Base-by-base conservation (phyloP, 306 rosid genomes). In the Prunus mira region DNA sequence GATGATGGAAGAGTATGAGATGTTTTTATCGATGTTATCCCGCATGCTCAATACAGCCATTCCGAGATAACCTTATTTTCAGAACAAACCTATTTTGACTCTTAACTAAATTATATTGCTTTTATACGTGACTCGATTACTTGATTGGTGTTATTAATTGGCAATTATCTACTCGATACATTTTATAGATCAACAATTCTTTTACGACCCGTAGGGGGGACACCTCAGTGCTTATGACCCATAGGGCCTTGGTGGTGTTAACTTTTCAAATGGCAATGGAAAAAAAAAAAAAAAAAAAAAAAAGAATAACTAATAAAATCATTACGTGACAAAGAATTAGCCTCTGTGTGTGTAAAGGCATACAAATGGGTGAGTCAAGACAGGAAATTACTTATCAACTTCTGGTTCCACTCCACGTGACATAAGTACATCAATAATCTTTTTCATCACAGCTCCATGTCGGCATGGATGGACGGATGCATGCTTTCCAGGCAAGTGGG, bases 361-460 rank as follows among this genome's bases (percentile, higher is more conserved):
- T 63, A 63, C 13, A 63, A 63, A 67, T 15, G 34, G 45, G 2
- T 49, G 51, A 24, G 47, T 14, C 3, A 58, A 67, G 58, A 74
- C 9, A 66, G 76, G 49, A 68, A 67, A 12, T 51, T 86, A 94
- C 98, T 91, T 91, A 76, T 94, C 96, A 83, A 94, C 98, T 90
- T 94, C 97, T 30, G 98, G 98, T 83, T 94, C 98, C 62, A 93
- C 99, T 19, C 97, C 97, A 22, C 92, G 97, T 19, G 97, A 92
- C 97, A 95, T 89, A 65, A 92, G 81, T 60, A 94, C 98, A 82
- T 94, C 97, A 52, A 94, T 92, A 72, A 94, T 94, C 80, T 94
- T 94, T 86, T 94, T 94, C 98, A 94, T 94, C 74, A 94, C 97
- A 19, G 98, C 95, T 64, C 98, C 98, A 80, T 94, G 98, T 73